Base-by-base conservation (phyloP, 345 rosid genomes). In the Firmiana major region DNA sequence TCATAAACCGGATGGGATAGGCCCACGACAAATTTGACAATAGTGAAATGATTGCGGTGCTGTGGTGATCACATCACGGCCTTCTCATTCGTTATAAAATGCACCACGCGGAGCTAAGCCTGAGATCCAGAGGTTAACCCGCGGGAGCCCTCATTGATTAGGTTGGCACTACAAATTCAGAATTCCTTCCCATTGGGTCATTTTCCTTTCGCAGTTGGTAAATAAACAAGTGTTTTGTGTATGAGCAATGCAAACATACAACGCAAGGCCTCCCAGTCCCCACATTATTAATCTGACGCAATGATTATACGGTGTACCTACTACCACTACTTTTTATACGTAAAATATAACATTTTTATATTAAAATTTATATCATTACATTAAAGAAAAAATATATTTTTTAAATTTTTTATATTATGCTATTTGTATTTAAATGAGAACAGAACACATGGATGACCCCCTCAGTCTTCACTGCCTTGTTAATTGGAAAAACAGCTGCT, bases 31-130 rank as follows among this genome's bases (percentile, higher is more conserved):
- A 36, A 2, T 36, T 36, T 36, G 40, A 3, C 40, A 36, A 36
- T 36, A 4, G 3, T 63, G 77, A 51, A 49, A 48, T 4, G 15
- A 48, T 24, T 49, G 26, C 57, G 54, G 81, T 45, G 82, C 28
- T 17, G 26, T 46, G 71, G 73, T 13, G 24, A 64, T 63, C 80
- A 65, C 57, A 46, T 77, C 75, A 64, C 1, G 24, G 59, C 59
- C 24, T 54, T 54, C n/a, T 6, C 4, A 71, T 81, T 77, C 26
- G 22, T 16, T 58, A 19, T 38, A 8, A 31, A 63, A 64, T 42
- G 3, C 70, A 36, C 75, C 76, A 60, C 75, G 40, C n/a, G n/a
- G n/a, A n/a, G n/a, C n/a, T n/a, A n/a, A 22, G 59, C 24, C 59
- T 6, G 3, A 54, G 24, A 54, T 54, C 59, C 58, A 53, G 22